These are phyloP conservation scores for Punctularia strigosozonata DNA, from an alignment of 768 basidiomycete species.

Conservation along the genomic window DNA sequence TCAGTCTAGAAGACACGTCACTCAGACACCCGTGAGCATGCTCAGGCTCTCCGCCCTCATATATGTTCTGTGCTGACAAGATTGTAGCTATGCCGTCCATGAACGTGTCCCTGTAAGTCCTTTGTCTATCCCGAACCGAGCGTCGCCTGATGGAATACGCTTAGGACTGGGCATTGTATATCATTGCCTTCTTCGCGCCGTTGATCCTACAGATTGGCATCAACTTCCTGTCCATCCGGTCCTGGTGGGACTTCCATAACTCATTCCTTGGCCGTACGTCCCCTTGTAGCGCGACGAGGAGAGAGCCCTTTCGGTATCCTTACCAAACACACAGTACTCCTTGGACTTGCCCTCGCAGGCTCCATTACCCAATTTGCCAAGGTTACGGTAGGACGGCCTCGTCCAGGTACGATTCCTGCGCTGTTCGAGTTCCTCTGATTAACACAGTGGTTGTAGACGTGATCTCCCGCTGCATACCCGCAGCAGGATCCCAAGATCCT, in stretches of 20 bases:
- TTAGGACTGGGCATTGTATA: slow-evolving; percentile 12
- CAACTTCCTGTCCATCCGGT: slow-evolving; percentile 62
- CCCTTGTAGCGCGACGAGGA: neutral
- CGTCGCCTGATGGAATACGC: slow-evolving; percentile 3
- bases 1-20: slow-evolving; percentile 68
- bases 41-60: neutral
- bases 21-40: slow-evolving; percentile 25
- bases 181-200: slow-evolving; percentile 50
- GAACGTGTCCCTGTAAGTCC: slow-evolving; percentile 66
- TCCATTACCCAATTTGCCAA: slow-evolving; percentile 78
- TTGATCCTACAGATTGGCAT: slow-evolving; percentile 56
- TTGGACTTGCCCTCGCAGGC: slow-evolving; percentile 68
- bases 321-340: slow-evolving; percentile 41
- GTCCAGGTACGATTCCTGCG: slow-evolving; percentile 45
- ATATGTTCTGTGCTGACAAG: neutral
- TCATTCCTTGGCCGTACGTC: slow-evolving; percentile 35
- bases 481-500: slow-evolving; percentile 49
- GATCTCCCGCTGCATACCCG: slow-evolving; percentile 62
- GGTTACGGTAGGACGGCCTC: slow-evolving; percentile 78
- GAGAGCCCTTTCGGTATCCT: too few relatives aligned
- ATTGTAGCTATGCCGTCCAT: slow-evolving; percentile 48
- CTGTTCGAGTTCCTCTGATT: neutral
- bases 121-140: neutral
- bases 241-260: slow-evolving; percentile 84
- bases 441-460: slow-evolving; percentile 29